Evolutionary conservation across 352 stramenopile genomes (phyloP).

Genomic region (Globisporangium heterothallicum): DNA sequence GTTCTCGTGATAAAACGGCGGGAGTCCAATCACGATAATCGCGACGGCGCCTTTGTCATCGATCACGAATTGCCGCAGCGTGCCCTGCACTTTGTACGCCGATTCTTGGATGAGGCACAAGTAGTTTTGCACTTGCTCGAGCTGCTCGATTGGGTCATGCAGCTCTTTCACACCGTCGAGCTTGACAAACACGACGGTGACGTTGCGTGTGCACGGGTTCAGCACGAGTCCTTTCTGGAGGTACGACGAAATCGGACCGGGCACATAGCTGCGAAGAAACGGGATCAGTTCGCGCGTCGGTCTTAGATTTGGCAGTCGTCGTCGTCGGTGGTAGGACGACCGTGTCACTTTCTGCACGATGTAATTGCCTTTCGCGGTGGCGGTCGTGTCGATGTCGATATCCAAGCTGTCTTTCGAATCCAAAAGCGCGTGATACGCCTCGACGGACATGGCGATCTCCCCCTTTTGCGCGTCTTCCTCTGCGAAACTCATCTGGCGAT

Average conservation of each 20-base stretch:
- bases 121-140: constrained; percentile 51
- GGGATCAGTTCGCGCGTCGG: constrained; percentile 39
- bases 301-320: constrained; percentile 7
- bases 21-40: constrained; percentile 71
- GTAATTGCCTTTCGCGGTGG: constrained; percentile 41
- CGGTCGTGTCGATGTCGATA: constrained; percentile 17
- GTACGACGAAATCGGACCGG: constrained; percentile 61
- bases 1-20: constrained; percentile 83
- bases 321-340: constrained; percentile 11
- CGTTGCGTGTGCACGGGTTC: constrained; percentile 57
- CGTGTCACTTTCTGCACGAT: constrained; percentile 24
- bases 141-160: constrained; percentile 24
- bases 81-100: constrained; percentile 74
- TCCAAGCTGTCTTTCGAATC: constrained; percentile 17
- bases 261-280: constrained; percentile 61
- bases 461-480: constrained; percentile 66
- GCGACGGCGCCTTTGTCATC: constrained; percentile 82
- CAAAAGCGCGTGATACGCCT: constrained; percentile 39
- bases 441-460: constrained; percentile 63
- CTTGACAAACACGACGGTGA: constrained; percentile 72
- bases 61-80: constrained; percentile 81
- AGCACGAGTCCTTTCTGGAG: constrained; percentile 59
- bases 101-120: constrained; percentile 70
- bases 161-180: constrained; percentile 55
- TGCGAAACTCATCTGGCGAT: constrained; percentile 68